Percentiles rank a stretch among this genome's conserved stretches.
Evolutionary conservation across 1,284 basidiomycete genomes (phyloP).

Genomic region (Moniliophthora roreri): DNA sequence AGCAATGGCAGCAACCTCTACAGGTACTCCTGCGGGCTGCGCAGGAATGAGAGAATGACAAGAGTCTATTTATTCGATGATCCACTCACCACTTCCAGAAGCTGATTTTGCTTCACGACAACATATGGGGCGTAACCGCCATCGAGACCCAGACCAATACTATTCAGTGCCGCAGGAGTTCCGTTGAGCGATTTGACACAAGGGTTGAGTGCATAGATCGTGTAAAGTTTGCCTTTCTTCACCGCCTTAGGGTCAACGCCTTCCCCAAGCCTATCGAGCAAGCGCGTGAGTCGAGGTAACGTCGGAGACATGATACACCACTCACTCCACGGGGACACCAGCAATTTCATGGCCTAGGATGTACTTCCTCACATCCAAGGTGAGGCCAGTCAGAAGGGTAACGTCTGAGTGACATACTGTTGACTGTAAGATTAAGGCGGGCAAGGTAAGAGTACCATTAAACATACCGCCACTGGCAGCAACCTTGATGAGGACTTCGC

Average conservation of each 20-base stretch:
- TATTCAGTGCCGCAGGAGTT: constrained; percentile 10
- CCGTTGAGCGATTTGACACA: constrained; percentile 15
- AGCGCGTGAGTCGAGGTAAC: not conserved
- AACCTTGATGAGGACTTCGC: constrained; percentile 27
- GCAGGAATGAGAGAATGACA: not conserved
- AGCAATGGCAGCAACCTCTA: constrained; percentile 23
- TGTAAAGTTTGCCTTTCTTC: constrained; percentile 19
- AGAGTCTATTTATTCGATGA: not conserved
- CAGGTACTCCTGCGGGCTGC: constrained; percentile 22
- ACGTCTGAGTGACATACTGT: constrained; percentile 27
- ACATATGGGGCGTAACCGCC: constrained; percentile 25
- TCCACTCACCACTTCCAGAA: constrained; percentile 22
- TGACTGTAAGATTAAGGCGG: too few species aligned
- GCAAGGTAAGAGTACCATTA: too few species aligned
- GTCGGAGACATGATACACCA: not conserved
- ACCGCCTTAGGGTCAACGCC: constrained; percentile 15
- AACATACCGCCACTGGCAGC: constrained; percentile 23
- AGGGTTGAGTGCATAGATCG: constrained; percentile 14
- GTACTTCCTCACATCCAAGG: constrained; percentile 18
- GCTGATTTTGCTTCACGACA: constrained; percentile 16
- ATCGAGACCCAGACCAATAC: constrained; percentile 22
- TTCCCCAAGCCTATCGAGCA: constrained; percentile 10
- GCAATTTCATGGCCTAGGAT: constrained; percentile 27
- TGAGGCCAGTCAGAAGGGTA: constrained; percentile 18
- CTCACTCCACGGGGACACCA: constrained; percentile 22